Base-by-base conservation (phyloP, 805 yeast genomes). In the Wickerhamomyces tratensis region DNA sequence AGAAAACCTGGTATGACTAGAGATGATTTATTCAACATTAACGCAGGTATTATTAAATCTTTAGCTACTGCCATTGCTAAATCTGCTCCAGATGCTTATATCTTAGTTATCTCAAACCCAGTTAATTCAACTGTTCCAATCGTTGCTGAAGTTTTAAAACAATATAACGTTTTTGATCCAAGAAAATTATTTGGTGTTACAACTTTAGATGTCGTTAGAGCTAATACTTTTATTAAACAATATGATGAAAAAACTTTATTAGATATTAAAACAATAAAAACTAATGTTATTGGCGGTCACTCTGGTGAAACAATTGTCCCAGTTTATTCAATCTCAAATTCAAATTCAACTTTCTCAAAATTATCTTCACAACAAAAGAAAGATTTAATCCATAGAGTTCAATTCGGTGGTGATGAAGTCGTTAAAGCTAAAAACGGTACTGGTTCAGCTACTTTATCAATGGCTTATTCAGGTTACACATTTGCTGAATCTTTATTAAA, bases 391-490 rank as follows among this genome's bases (percentile, higher is more conserved):
- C 74, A 86, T 74, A 79, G 98, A 67, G 89, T 89, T 52, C 97
- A 89, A 69, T 88, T 83, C 54, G 95, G 95, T 48, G 98, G 98
- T 60, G 98, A 89, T 62, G 97, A 91, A 66, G 95, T 89, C 39
- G 98, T 89, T 49, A 72, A 84, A 68, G 97, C 97, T 43, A 89
- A 89, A 71, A 82, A 86, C 55, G 97, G 97, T 49, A 81, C 81
- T 41, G 97, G 97, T 36, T 86, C 96, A 39, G 97, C 97, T 44
- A 89, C 98, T 34, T 72, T 89, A 51, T 85, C 95, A 30, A 91
- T 89, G 97, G 97, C 97, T 9, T 83, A 80, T 55, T 96, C 96
- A 33, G 96, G 95, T 33, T 86, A 76, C 70, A 74, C 81, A 52
- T 83, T 87, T 61, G 84, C 88, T 30, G 80, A 76, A 55, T 61